Conservation (phyloP, 257 asterid genomes). For the Henckelia pumila region DNA sequence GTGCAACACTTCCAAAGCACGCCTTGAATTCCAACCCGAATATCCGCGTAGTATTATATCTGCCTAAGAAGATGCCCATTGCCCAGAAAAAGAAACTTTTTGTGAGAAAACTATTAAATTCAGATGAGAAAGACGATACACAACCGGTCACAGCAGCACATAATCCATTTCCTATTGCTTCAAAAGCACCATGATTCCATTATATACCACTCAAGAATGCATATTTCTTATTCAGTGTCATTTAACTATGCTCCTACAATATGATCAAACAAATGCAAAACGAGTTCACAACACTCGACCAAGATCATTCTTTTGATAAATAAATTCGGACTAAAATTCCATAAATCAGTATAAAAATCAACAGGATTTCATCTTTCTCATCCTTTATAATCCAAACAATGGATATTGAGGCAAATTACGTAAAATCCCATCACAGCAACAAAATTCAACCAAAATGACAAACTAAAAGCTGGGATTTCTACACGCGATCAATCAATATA, state of each 20-base stretch:
- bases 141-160: neutral
- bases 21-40: slow-evolving; percentile 85
- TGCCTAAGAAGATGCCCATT: slow-evolving; percentile 41
- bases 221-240: neutral
- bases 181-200: neutral
- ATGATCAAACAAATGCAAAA: neutral
- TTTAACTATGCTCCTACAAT: neutral
- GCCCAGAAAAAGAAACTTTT: neutral
- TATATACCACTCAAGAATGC: neutral
- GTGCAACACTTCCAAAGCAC: slow-evolving; percentile 62
- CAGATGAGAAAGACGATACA: neutral
- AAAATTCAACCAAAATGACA: neutral
- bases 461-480: neutral
- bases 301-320: neutral
- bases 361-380: neutral
- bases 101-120: neutral
- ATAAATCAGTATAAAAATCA: neutral
- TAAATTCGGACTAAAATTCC: neutral
- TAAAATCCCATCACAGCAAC: neutral
- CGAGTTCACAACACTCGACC: no score
- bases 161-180: neutral
- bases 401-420: neutral
- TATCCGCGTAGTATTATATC: slow-evolving; percentile 77
- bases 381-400: no score
- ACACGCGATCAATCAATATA: neutral